These are phyloP conservation scores for Dactylellina sp. DNA, from an alignment of 2,329 filamentous ascomycete genomes.

Conservation along the genomic window DNA sequence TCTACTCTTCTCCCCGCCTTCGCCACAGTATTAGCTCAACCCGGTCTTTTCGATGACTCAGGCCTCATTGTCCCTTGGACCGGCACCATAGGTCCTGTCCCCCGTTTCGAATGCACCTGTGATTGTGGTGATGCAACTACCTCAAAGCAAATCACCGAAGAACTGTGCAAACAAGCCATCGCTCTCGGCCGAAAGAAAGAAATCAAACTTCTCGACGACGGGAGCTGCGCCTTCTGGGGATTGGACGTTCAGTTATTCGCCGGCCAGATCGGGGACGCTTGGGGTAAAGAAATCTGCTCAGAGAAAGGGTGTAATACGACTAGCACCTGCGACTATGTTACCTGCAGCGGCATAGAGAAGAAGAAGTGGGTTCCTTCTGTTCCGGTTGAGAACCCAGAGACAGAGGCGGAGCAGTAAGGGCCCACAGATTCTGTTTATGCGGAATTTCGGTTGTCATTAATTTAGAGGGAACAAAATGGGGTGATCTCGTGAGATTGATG, in stretches of 20 bases:
- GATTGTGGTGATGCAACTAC: constrained; percentile 30
- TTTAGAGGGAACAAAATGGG: too few relatives aligned
- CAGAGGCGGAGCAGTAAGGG: not conserved
- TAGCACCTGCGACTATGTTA: constrained; percentile 37
- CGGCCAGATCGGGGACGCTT: constrained; percentile 17
- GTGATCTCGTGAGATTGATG: too few relatives aligned
- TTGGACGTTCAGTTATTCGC: constrained; percentile 30
- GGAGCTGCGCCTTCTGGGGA: constrained; percentile 46
- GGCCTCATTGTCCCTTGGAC: constrained; percentile 21
- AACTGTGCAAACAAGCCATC: constrained; percentile 35
- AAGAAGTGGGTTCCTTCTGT: constrained; percentile 40
- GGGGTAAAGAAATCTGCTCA: constrained; percentile 34
- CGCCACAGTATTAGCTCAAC: not conserved
- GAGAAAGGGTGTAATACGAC: constrained; percentile 41
- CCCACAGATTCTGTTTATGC: too few relatives aligned
- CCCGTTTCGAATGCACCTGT: constrained; percentile 50
- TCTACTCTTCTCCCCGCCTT: constrained; percentile 15
- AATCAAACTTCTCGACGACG: constrained; percentile 38
- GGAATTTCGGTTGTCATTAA: too few relatives aligned
- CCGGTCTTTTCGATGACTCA: not conserved
- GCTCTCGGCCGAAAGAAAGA: constrained; percentile 44
- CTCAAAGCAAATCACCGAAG: constrained; percentile 27
- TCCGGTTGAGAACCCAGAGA: too few relatives aligned
- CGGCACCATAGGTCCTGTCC: constrained; percentile 30
- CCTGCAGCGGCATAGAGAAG: constrained; percentile 37